Evolutionary conservation across 1,139 yeast species (phyloP), one percentile per base, ranked within the genome.

Genomic region (Zygoascus sp.): DNA sequence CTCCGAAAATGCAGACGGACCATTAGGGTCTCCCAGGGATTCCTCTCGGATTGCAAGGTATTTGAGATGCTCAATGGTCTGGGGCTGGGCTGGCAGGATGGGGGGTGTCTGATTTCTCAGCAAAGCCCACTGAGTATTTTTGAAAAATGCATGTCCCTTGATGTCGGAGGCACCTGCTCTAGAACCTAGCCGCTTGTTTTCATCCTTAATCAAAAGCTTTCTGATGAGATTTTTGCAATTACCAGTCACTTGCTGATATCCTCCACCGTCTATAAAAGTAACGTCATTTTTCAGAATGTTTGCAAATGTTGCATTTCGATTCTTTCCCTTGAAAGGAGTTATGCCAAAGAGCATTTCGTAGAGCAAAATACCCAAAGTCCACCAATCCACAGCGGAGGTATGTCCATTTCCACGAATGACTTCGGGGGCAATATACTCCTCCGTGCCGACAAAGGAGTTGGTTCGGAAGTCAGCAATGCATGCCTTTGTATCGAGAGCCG

Each of bases 371-470:
- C 98, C 98, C 53, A 92, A 71, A 0, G 98, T 92, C 98, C 98
- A 92, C 98, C 98, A 92, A 66, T 92, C 98, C 15, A 92, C 98
- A 0, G 97, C 96, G 20, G 92, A 84, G 0, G 97, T 92, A 61
- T 92, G 98, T 1, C 98, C 98, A 56, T 90, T 87, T 2, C 98
- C 97, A 60, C 95, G 74, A 50, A 92, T 92, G 8, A 92, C 98
- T 63, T 92, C 98, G 0, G 98, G 98, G 0, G 98, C 98, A 59
- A 92, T 89, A 63, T 92, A 92, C 63, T 92, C 98, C 61, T 92
- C 98, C 0, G 98, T 92, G 1, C 98, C 98, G 23, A 92, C 98
- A 73, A 92, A 92, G 1, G 97, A 89, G 63, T 92, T 94, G 2
- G 98, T 92, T 59, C 97, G 74, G 67, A 92, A 92, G 21, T 96